Evolutionary conservation across 805 yeast species (phyloP).

Genomic region (Candida maltosa): DNA sequence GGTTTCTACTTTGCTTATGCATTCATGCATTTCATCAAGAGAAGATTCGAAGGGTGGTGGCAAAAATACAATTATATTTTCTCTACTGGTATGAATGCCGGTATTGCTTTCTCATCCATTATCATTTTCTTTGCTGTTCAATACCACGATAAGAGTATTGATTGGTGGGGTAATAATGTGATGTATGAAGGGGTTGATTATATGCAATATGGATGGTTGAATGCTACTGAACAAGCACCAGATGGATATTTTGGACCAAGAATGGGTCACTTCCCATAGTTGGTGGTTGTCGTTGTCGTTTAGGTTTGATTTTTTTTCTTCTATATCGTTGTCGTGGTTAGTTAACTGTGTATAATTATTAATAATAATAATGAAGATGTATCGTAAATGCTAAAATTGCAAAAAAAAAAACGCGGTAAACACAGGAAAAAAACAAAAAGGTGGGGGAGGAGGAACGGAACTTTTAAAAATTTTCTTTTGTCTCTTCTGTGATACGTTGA

Average conservation of each 20-base stretch:
- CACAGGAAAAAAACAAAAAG: too few relatives aligned
- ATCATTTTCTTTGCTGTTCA: slow-evolving; percentile 52
- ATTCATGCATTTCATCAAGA: slow-evolving; percentile 50
- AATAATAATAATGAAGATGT: too few relatives aligned
- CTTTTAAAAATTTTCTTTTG: too few relatives aligned
- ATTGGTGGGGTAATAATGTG: slow-evolving; percentile 61
- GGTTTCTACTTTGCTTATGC: slow-evolving; percentile 49
- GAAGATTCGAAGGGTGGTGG: slow-evolving; percentile 53
- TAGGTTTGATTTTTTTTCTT: too few relatives aligned
- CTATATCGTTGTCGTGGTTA: too few relatives aligned
- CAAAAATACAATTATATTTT: slow-evolving; percentile 62
- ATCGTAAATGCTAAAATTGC: too few relatives aligned
- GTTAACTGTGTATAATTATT: too few relatives aligned
- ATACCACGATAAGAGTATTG: slow-evolving; percentile 37
- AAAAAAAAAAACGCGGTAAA: too few relatives aligned
- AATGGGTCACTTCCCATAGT: slow-evolving; percentile 22
- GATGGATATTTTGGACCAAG: slow-evolving; percentile 36
- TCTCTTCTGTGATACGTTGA: too few relatives aligned
- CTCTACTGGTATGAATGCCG: slow-evolving; percentile 50
- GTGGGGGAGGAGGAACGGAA: too few relatives aligned
- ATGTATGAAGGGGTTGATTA: slow-evolving; percentile 27
- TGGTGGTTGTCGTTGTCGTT: too few relatives aligned
- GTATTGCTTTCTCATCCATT: slow-evolving; percentile 54
- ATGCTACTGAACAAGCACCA: slow-evolving; percentile 19
- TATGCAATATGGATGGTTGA: slow-evolving; percentile 11